phyloP scores from a whole-genome alignment of 73 alveolate genomes.

The Symbiodinium natans region DNA sequence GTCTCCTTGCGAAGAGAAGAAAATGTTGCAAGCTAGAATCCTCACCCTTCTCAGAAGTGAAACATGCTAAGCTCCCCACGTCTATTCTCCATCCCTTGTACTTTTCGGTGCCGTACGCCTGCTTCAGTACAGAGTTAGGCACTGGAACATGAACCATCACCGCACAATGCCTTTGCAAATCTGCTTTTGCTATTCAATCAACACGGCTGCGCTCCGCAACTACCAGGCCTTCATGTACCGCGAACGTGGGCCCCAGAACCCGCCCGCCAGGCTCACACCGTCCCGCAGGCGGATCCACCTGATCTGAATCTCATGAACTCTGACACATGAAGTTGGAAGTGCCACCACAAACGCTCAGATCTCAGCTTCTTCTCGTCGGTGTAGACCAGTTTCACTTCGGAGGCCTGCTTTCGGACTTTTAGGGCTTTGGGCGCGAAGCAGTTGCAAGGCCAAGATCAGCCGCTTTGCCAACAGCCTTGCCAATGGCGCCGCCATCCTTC shows the following conservation, averaged over 20 bases:
- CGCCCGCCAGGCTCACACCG: slow-evolving; percentile 92
- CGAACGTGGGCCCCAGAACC: slow-evolving; percentile 88
- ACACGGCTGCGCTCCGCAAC: too few species aligned
- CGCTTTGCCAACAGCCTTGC: too few species aligned
- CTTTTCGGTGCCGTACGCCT: slow-evolving; percentile 80
- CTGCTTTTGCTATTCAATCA: too few species aligned
- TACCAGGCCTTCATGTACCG: slow-evolving; percentile 67
- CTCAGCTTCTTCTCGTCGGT: slow-evolving; percentile 86
- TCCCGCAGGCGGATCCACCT: slow-evolving; percentile 93
- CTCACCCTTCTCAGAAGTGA: not conserved
- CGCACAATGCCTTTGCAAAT: not conserved
- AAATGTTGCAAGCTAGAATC: not conserved
- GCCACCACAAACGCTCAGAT: too few species aligned
- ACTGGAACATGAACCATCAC: too few species aligned
- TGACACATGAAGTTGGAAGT: too few species aligned
- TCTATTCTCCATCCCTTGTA: slow-evolving; percentile 41
- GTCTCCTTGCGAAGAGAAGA: not conserved
- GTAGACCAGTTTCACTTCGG: slow-evolving; percentile 82
- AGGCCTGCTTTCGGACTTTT: slow-evolving; percentile 31
- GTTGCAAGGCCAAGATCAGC: too few species aligned
- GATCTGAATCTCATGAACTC: too few species aligned
- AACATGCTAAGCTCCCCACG: not conserved
- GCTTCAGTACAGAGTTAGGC: not conserved
- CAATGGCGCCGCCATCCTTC: slow-evolving; percentile 84
- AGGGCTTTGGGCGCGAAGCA: not conserved